Evolutionary conservation across 805 yeast species (phyloP), one percentile per base, ranked within the genome.

Genomic region (Monosporozyma siamensis): DNA sequence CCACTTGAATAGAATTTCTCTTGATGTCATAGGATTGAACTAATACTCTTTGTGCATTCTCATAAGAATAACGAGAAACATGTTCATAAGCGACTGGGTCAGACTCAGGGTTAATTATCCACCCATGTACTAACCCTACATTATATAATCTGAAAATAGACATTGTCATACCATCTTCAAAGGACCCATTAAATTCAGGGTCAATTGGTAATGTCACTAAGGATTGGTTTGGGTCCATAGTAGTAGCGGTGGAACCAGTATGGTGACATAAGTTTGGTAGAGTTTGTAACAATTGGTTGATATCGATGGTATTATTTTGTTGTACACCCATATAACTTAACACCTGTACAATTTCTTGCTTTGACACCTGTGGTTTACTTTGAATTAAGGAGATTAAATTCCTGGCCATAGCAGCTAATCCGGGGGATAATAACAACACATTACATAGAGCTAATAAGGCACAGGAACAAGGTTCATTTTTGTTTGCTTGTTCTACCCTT

Each of bases 381-480:
- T 56, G 51, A 3, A 68, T 65, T 15, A 64, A 50, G 3, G 55
- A 56, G 2, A 61, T 58, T 34, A 69, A 35, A 4, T 27, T 25
- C 3, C 7, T 11, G 2, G 49, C 42, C n/a, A 45, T 20, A 4
- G 15, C 32, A 1, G 41, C 17, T 17, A 44, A 53, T 6, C 55
- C 52, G 11, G 70, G 70, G 3, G 77, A 64, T 15, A 88, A 59
- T 6, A 86, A 57, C 12, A 89, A 58, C 0, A 86, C 74, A 56
- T 89, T 89, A 39, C 77, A 71, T 32, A 89, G 63, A 0, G 95
- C 89, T 11, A 89, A 71, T 30, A 89, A 61, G 2, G 95, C 94
- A 56, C 95, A 88, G 0, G 96, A 95, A 12, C 22, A 26, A 6
- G 14, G 29, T 30, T 24, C 34, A 0, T 32, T 32, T 11, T 32